Evolutionary conservation across 2,329 filamentous ascomycete species (phyloP).

Genomic region (Pseudocercospora vitis): DNA sequence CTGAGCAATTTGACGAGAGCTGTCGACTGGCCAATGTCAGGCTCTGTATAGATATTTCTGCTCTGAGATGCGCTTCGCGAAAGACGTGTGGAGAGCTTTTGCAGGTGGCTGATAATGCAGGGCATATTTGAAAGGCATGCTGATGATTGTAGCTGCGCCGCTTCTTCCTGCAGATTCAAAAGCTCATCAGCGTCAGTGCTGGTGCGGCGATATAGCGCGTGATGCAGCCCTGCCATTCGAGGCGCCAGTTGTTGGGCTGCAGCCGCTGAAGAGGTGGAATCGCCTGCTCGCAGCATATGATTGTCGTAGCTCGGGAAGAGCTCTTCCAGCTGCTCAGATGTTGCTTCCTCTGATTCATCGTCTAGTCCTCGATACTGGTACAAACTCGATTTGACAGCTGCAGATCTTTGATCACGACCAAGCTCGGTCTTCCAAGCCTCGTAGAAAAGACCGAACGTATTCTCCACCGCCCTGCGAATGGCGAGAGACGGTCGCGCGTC

Average conservation of each 20-base stretch:
- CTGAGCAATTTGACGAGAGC: conserved; percentile 69
- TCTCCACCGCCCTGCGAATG: conserved; percentile 56
- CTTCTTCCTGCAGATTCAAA: conserved; percentile 23
- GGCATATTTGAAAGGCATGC: conserved; percentile 10
- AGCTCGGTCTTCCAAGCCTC: conserved; percentile 77
- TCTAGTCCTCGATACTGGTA: conserved; percentile 79
- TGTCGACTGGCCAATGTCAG: conserved; percentile 73
- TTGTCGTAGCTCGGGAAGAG: conserved; percentile 79
- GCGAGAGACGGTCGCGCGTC: conserved; percentile 13
- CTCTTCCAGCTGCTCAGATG: conserved; percentile 72
- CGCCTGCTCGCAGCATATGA: conserved; percentile 33
- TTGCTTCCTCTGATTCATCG: conserved; percentile 72
- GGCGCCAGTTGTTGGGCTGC: conserved; percentile 29
- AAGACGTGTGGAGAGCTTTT: conserved; percentile 6
- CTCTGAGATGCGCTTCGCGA: conserved; percentile 2
- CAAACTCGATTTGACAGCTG: conserved; percentile 70
- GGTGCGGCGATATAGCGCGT: neutral
- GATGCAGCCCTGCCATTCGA: conserved; percentile 27
- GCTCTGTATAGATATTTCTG: conserved; percentile 80
- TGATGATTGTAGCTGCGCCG: conserved; percentile 6
- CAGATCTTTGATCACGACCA: conserved; percentile 71
- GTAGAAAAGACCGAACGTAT: conserved; percentile 71
- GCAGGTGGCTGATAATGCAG: conserved; percentile 4
- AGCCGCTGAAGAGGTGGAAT: neutral
- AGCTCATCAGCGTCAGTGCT: conserved; percentile 14